Percentiles rank a stretch among this genome's conserved stretches.
phyloP scores from a whole-genome alignment of 2,329 filamentous ascomycete species.

The Bipolaris cookei region DNA sequence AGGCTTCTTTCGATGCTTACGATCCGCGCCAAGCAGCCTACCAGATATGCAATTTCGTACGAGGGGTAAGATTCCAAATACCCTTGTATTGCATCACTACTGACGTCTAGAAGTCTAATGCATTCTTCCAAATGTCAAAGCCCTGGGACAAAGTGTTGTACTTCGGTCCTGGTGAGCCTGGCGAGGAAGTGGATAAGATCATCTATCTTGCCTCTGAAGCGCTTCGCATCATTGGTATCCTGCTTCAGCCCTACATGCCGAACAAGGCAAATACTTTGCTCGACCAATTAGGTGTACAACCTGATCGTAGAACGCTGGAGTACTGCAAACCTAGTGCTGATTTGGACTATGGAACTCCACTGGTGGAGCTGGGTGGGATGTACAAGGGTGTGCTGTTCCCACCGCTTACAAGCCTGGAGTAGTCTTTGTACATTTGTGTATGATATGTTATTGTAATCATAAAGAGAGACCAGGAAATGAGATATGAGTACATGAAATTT shows the following conservation, averaged over 20 bases:
- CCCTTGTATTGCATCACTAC: background rate
- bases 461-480: background rate
- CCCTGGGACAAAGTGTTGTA: constrained; percentile 70
- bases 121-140: constrained; percentile 66
- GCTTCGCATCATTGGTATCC: constrained; percentile 78
- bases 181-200: constrained; percentile 49
- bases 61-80: constrained; percentile 29
- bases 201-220: constrained; percentile 78
- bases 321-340: constrained; percentile 71
- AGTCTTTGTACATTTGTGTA: constrained; percentile 4
- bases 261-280: constrained; percentile 74
- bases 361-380: constrained; percentile 50
- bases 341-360: constrained; percentile 67
- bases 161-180: constrained; percentile 35
- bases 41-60: constrained; percentile 37
- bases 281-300: constrained; percentile 75
- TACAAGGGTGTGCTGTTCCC: constrained; percentile 61
- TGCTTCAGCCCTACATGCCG: constrained; percentile 92
- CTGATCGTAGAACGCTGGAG: constrained; percentile 66
- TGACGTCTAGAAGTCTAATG: constrained; percentile 62
- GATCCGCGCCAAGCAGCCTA: constrained; percentile 39
- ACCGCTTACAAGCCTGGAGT: constrained; percentile 37
- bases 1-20: constrained; percentile 32
- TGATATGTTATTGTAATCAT: constrained; percentile 5
- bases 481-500: background rate